These are phyloP conservation scores for Vigna nakashimae DNA, from an alignment of 306 rosid species.

Conservation along the genomic window DNA sequence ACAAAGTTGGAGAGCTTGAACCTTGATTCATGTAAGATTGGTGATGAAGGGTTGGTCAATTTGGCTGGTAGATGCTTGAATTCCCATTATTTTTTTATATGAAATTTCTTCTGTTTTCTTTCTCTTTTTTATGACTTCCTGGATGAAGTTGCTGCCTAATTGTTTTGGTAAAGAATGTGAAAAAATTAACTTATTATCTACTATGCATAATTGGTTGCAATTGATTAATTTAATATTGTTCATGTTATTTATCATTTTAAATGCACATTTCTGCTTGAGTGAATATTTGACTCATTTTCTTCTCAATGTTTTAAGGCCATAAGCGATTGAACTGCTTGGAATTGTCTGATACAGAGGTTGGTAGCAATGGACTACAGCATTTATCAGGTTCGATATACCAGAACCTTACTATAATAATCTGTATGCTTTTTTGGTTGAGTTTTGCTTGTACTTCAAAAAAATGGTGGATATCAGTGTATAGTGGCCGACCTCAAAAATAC, in stretches of 20 bases:
- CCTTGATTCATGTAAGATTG: conserved; percentile 86
- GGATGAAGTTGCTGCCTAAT: conserved; percentile 19
- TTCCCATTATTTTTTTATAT: background rate
- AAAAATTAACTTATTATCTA: conserved; percentile 19
- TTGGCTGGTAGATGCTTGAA: conserved; percentile 67
- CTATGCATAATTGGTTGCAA: conserved; percentile 7
- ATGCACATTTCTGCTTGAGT: conserved; percentile 30
- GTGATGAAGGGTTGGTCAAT: conserved; percentile 83
- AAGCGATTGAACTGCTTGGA: conserved; percentile 79
- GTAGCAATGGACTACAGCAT: conserved; percentile 82
- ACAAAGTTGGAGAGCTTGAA: conserved; percentile 86
- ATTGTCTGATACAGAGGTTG: conserved; percentile 90
- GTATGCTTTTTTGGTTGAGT: conserved; percentile 15
- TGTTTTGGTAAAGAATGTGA: background rate
- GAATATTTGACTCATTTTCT: conserved; percentile 38
- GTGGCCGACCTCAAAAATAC: background rate
- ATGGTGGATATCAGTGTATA: background rate
- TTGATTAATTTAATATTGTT: conserved; percentile 26
- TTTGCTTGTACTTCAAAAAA: conserved; percentile 10
- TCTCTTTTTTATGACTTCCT: conserved; percentile 22
- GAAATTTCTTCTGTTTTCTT: too few relatives aligned
- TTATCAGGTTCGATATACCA: conserved; percentile 71
- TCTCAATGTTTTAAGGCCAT: conserved; percentile 63
- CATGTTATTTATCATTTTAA: conserved; percentile 38
- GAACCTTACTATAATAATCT: conserved; percentile 17